Percentiles rank a stretch among this genome's conserved stretches.
phyloP scores from a whole-genome alignment of 140 eudicot genomes.

The Anethum foeniculum region DNA sequence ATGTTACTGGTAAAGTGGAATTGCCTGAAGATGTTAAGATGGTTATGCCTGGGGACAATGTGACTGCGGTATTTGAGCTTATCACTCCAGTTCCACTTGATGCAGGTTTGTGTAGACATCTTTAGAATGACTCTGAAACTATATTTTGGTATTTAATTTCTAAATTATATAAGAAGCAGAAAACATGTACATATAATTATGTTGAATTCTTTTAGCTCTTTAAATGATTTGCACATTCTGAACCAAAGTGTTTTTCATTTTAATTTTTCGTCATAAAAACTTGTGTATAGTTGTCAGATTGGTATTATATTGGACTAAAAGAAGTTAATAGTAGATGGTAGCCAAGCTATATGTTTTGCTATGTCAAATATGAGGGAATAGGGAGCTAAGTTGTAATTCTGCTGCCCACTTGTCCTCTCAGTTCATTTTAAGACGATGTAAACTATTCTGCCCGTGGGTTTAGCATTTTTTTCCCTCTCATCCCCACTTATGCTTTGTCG shows the following conservation, averaged over 20 bases:
- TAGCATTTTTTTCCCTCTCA: not conserved
- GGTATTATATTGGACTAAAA: not conserved
- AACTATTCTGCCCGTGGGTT: not conserved
- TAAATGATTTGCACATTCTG: not conserved
- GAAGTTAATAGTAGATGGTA: not conserved
- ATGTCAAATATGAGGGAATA: not conserved
- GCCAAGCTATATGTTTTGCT: not conserved
- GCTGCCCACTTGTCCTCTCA: no score
- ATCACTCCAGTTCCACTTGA: conserved; percentile 81
- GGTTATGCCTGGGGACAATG: conserved; percentile 96
- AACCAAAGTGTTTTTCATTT: not conserved
- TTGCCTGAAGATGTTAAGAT: conserved; percentile 81
- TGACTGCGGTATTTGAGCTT: conserved; percentile 82
- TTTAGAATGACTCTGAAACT: not conserved
- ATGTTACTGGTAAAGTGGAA: conserved; percentile 84
- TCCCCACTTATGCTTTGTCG: not conserved
- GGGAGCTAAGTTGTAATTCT: not conserved
- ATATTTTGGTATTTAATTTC: not conserved
- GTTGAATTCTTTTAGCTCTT: not conserved
- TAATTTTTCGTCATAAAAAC: not conserved
- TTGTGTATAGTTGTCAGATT: not conserved
- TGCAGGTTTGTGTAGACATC: conserved; percentile 44
- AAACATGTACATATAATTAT: not conserved
- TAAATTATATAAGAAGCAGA: not conserved
- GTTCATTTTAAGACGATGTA: no score